Conservation (phyloP, 208 protist genomes). For the Leishmania arabica region DNA sequence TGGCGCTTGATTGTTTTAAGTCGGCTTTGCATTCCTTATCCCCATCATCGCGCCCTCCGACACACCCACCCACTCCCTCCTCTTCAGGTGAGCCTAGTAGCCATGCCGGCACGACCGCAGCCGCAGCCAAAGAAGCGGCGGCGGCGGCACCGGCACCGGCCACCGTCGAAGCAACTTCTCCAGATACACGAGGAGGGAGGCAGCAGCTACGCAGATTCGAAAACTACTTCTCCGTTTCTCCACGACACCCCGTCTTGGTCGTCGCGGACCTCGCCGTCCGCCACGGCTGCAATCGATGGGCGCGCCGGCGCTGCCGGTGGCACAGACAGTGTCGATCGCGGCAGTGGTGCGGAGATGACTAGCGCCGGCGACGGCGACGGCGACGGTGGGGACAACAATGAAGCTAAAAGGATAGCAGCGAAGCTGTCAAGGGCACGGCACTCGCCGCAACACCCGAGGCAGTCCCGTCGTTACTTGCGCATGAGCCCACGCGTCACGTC, state of each 20-base stretch:
- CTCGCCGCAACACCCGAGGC: not conserved
- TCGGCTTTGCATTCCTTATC: not conserved
- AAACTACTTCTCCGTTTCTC: not conserved
- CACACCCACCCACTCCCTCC: not conserved
- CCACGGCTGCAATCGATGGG: not conserved
- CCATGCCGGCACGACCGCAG: not conserved
- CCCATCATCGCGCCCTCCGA: not conserved
- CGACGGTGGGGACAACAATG: not conserved
- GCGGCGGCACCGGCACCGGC: slow-evolving; percentile 5
- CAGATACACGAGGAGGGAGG: slow-evolving; percentile 10
- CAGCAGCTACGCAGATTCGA: not conserved
- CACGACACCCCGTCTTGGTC: not conserved
- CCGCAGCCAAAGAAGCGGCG: not conserved
- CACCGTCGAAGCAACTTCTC: slow-evolving; percentile 14
- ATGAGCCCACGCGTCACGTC: slow-evolving; percentile 2
- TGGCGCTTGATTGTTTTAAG: not conserved
- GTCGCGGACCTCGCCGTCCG: not conserved
- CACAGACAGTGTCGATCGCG: too few relatives aligned
- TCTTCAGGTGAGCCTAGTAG: not conserved
- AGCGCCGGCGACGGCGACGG: not conserved
- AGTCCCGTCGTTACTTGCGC: not conserved
- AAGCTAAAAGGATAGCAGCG: not conserved
- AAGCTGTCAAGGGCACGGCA: too few relatives aligned
- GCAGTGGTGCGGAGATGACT: not conserved
- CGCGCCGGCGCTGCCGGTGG: not conserved